Percentiles rank a stretch among this genome's conserved stretches.
Conservation (phyloP, 2,329 filamentous ascomycete species). For the Phialemoniopsis sp. region DNA sequence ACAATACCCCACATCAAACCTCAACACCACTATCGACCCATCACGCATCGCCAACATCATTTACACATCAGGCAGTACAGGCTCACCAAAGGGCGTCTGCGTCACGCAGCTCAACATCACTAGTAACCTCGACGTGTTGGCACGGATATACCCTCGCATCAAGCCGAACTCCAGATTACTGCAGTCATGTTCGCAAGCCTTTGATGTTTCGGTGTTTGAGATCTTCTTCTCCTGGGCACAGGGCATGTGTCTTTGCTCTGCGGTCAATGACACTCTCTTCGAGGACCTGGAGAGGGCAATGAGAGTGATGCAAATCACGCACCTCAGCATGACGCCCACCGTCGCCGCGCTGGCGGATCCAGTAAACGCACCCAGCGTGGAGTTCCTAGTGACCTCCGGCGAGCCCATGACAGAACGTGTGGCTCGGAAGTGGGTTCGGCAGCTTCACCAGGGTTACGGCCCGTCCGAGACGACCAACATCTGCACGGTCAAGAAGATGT, state of each 20-base stretch:
- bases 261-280: constrained; percentile 70
- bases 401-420: constrained; percentile 75
- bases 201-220: constrained; percentile 86
- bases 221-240: constrained; percentile 81
- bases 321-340: constrained; percentile 82
- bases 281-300: constrained; percentile 67
- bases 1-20: constrained; percentile 27
- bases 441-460: constrained; percentile 78
- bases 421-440: constrained; percentile 61
- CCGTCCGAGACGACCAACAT: constrained; percentile 87
- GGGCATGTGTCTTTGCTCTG: constrained; percentile 76
- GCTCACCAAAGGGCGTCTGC: constrained; percentile 73
- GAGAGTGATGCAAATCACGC: constrained; percentile 61
- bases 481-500: constrained; percentile 69
- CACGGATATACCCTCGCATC: constrained; percentile 58
- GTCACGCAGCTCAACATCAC: constrained; percentile 73
- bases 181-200: constrained; percentile 80
- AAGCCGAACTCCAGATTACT: constrained; percentile 55
- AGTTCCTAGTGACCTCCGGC: constrained; percentile 76
- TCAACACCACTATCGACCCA: constrained; percentile 30
- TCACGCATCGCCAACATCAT: constrained; percentile 68
- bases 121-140: constrained; percentile 68
- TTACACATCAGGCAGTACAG: constrained; percentile 82
- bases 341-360: constrained; percentile 74
- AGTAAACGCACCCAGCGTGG: constrained; percentile 62